Evolutionary conservation across 2,329 filamentous ascomycete genomes (phyloP).

Genomic region (Penicillium sp.): DNA sequence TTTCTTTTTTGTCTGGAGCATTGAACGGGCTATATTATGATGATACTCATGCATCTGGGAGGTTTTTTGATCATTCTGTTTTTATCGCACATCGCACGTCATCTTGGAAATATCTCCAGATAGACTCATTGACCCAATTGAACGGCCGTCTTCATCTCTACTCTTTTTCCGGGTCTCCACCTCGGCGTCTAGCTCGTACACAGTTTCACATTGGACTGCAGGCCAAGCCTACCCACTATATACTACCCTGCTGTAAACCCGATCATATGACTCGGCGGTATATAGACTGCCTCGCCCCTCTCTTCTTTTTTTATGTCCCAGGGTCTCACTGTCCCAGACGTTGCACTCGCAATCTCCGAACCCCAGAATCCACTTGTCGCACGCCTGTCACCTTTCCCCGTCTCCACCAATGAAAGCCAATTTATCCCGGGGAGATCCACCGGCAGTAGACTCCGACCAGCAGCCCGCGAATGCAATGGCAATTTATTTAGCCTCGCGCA

Average conservation of each 20-base stretch:
- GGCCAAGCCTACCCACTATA: slow-evolving; percentile 12
- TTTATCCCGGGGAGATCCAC: slow-evolving; percentile 14
- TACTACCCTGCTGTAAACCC: background rate
- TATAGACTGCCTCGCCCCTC: background rate
- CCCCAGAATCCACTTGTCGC: background rate
- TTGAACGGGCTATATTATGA: slow-evolving; percentile 30
- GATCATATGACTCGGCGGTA: slow-evolving; percentile 4
- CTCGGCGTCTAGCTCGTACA: background rate
- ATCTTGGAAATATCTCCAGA: slow-evolving; percentile 2
- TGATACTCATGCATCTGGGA: slow-evolving; percentile 38
- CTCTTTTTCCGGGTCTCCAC: background rate
- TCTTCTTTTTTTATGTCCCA: background rate
- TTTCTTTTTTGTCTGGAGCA: slow-evolving; percentile 24
- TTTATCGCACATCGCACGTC: slow-evolving; percentile 1
- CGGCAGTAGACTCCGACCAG: slow-evolving; percentile 1
- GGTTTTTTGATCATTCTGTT: slow-evolving; percentile 23
- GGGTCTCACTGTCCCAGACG: no score
- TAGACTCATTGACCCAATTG: slow-evolving; percentile 17
- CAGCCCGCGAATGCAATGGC: slow-evolving; percentile 7
- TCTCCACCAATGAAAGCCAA: slow-evolving; percentile 13
- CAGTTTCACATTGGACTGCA: slow-evolving; percentile 1
- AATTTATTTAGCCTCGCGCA: background rate
- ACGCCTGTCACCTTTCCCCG: slow-evolving; percentile 8
- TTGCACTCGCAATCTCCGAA: background rate
- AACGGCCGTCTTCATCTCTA: background rate